Base-by-base conservation (phyloP, 2,329 filamentous ascomycete genomes). In the Diaporthe longicolla region DNA sequence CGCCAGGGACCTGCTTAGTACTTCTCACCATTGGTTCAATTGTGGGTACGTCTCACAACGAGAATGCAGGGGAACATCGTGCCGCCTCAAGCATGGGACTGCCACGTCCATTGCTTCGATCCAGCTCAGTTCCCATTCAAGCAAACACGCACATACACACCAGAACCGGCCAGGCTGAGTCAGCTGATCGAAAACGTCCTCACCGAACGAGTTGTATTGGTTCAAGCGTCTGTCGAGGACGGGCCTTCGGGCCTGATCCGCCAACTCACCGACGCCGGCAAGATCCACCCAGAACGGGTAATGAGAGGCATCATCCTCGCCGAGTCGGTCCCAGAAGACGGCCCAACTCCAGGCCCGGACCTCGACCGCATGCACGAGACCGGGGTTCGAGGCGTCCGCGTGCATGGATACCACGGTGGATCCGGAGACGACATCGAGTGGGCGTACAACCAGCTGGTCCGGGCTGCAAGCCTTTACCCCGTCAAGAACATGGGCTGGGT, bases 71-170 rank as follows among this genome's bases (percentile, higher is more conserved):
- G 6, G 13, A 45, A 45, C 29, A 11, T 15, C 19, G 24, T 63
- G 24, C 58, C 24, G 17, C 15, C 17, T 29, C n/a, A 2, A 24
- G 58, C 37, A 21, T 63, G 58, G 58, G 58, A 63, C 17, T 63
- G 58, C 15, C 58, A 63, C 21, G 58, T 63, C 17, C 58, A 63
- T 21, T 63, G 58, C 17, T 63, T 63, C 24, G 58, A 63, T 17
- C 58, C 58, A 0, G 37, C 15, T 15, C 7, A 45, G 24, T 63
- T 45, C 26, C 58, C 58, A 17, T 63, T 63, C 58, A 63, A 29
- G 2, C 2, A 15, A 0, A 21, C 37, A 21, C 58, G 58, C 3
- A 45, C 58, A 21, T 63, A 63, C 19, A 63, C 58, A 24, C 58
- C 58, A 21, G n/a, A 63, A 1, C 37, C 58, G 1, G 58, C 58